Evolutionary conservation across 441 rosid species (phyloP), one percentile per base, ranked within the genome.

Genomic region (Mallotus japonicus): DNA sequence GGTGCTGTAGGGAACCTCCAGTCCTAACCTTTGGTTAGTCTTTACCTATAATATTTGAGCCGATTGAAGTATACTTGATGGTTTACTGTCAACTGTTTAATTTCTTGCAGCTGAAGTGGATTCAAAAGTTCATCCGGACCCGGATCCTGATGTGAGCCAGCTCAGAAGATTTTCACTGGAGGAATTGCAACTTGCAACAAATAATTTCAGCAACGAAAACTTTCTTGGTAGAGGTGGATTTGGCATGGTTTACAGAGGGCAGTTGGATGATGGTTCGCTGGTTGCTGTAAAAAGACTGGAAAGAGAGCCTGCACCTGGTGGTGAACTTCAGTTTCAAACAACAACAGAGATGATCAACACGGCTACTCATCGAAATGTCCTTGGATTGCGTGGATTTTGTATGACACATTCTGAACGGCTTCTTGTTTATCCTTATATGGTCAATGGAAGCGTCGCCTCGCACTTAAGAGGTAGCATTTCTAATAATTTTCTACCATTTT

Each of bases 371-470:
- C 85, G 95, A 32, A 89, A 91, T 80, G 92, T 91, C 59, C 82
- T 91, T 54, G 82, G 97, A 53, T 73, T 91, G 54, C 83, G 89
- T 62, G 95, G 97, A 10, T 91, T 88, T 78, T 91, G 97, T 62
- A 87, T 88, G 90, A 91, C 97, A 34, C 90, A 92, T 5, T 85
- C 89, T 0, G 95, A 89, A 76, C 81, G 90, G 32, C 80, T 91
- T 62, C 90, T 89, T 67, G 97, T 91, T 57, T 89, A 89, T 72
- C 97, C 97, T 20, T 89, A 86, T 85, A 89, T 91, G 97, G 91
- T 92, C 68, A 89, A 91, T 49, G 97, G 97, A 76, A 91, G 97
- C 56, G 92, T 91, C 16, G 94, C 95, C 40, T 91, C 97, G 13
- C 86, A 92, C 76, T 83, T 91, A 68, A 80, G 92, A 85, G 97